Percentiles rank a stretch among this genome's conserved stretches.
Conservation (phyloP, 2,329 filamentous ascomycete genomes). For the Alternaria burnsii region DNA sequence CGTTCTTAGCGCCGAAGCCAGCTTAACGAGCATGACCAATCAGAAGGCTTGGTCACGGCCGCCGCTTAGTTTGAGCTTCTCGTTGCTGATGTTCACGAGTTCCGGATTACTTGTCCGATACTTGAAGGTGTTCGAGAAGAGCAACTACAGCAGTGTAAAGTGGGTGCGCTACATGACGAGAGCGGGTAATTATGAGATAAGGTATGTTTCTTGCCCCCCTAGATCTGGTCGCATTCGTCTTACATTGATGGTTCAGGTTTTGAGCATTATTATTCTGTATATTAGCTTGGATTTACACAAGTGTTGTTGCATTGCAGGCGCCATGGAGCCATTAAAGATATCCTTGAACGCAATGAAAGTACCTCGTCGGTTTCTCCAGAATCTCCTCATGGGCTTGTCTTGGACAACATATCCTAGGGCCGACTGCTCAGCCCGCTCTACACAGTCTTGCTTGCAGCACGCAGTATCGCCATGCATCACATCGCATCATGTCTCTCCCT, state of each 20-base stretch:
- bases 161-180: constrained; percentile 99
- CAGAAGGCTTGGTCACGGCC: constrained; percentile 97
- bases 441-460: not conserved
- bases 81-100: constrained; percentile 96
- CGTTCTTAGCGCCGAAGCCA: constrained; percentile 91
- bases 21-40: constrained; percentile 95
- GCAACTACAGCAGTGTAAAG: constrained; percentile 97
- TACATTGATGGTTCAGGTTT: constrained; percentile 10
- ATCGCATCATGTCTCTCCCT: too few relatives aligned
- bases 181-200: constrained; percentile 96
- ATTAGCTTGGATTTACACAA: constrained; percentile 1
- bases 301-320: constrained; percentile 37
- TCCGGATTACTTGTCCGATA: constrained; percentile 92
- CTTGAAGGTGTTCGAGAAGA: constrained; percentile 99
- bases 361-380: constrained; percentile 7
- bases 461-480: not conserved
- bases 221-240: not conserved
- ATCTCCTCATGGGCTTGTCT: not conserved
- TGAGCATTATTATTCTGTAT: constrained; percentile 14
- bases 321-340: constrained; percentile 22
- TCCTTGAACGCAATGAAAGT: constrained; percentile 15
- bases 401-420: not conserved
- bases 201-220: constrained; percentile 59
- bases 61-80: constrained; percentile 90
- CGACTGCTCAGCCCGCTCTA: not conserved